Evolutionary conservation across 164 flowering plant genomes (phyloP), one percentile per base, ranked within the genome.

Genomic region (Stephania cephalantha): DNA sequence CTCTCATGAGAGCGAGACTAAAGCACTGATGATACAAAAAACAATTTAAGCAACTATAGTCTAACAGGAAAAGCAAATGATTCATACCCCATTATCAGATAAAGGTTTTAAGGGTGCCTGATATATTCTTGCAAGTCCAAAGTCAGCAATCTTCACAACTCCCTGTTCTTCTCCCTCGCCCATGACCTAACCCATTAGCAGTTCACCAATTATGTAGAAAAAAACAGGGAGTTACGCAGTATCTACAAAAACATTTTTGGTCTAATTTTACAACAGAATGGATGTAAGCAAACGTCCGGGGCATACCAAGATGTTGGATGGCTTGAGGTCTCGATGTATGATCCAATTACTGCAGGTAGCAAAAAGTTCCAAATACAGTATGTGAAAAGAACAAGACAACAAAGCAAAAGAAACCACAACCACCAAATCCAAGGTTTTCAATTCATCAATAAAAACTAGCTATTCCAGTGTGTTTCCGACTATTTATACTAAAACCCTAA

Each of bases 101-200:
- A 96, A 82, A 50, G 95, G 91, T 83, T 89, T 96, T 79, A 94
- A 73, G 20, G 99, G 99, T 79, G 92, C 97, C 82, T 91, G 97
- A 74, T 94, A 96, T 79, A 96, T 88, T 82, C 99, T 88, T 48
- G 99, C 99, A 69, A 96, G 95, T 71, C 99, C 99, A 85, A 96
- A 96, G 84, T 96, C 99, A 82, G 98, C 99, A 80, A 96, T 91
- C 83, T 96, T 96, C n/a, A 96, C 94, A 70, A 96, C 88, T 55
- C 99, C 98, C 55, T 91, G 99, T 71, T 96, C 99, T 6, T 96
- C 99, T 79, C 94, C 98, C 9, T 96, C 99, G 53, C 99, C 99
- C 94, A 91, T 96, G 71, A 96, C 95, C 97, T 93, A 87, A 46
- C 64, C 30, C 68, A 71, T 5, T 42, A 3, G 68, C 69, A 69